Percentiles rank a stretch among this genome's conserved stretches.
Conservation (phyloP, 73 alveolate genomes). For the Uronychia binucleata region DNA sequence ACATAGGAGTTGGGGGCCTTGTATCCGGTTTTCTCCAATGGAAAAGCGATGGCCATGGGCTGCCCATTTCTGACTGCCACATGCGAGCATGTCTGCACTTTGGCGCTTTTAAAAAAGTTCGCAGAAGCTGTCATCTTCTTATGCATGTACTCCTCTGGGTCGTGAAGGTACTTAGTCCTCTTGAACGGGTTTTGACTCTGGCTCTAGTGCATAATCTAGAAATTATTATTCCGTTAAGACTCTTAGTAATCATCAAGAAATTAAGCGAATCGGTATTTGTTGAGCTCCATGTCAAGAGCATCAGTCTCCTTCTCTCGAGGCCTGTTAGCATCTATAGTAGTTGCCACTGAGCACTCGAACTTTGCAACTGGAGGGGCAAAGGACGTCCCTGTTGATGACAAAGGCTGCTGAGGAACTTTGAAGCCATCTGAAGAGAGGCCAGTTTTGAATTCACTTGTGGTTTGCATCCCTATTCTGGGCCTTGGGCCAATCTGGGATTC, state of each 20-base stretch:
- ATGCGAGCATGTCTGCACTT: slow-evolving; percentile 65
- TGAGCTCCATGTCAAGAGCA: background rate
- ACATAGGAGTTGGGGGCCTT: slow-evolving; percentile 46
- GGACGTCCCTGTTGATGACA: background rate
- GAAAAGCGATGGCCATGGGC: slow-evolving; percentile 80
- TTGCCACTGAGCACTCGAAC: background rate
- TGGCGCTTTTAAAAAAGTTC: slow-evolving; percentile 52
- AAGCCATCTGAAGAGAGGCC: background rate
- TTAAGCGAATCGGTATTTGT: background rate
- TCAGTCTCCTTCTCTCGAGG: background rate
- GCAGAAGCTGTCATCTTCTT: slow-evolving; percentile 52
- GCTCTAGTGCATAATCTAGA: background rate
- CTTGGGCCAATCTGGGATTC: background rate
- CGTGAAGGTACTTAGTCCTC: slow-evolving; percentile 21
- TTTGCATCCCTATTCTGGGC: background rate
- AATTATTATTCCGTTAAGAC: too few species aligned
- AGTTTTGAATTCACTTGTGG: background rate
- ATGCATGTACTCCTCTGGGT: slow-evolving; percentile 26
- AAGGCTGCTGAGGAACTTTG: background rate
- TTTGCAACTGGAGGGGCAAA: slow-evolving; percentile 10
- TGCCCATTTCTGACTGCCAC: slow-evolving; percentile 69
- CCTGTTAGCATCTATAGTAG: background rate
- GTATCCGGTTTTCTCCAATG: slow-evolving; percentile 64
- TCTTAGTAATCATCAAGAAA: background rate
- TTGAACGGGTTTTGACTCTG: background rate